Evolutionary conservation across 345 rosid genomes (phyloP), one percentile per base, ranked within the genome.

Genomic region (Salix exigua): DNA sequence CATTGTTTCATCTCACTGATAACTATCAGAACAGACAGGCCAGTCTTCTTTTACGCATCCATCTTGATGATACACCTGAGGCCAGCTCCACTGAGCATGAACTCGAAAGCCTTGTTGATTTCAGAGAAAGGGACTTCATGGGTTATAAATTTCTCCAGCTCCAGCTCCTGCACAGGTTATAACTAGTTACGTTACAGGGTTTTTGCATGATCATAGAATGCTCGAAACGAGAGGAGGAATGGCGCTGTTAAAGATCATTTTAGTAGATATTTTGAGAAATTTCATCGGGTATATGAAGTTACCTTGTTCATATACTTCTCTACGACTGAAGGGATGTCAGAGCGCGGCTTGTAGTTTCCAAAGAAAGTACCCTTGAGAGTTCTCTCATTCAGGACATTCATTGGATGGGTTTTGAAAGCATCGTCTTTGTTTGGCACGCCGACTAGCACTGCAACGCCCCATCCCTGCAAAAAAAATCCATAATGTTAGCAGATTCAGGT

Each of bases 381-480:
- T 77, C 87, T 91, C 82, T 88, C 94, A 62, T 89, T 88, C 72
- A 89, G 84, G 0, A 89, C 11, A 53, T 88, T 91, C 83, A 89
- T 68, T 0, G 90, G 93, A 76, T 86, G 87, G 51, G 91, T 87
- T 83, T 89, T 88, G 84, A 89, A 89, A 0, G 84, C 81, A 38
- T 81, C 93, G 53, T 89, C 93, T 83, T 88, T 91, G 82, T 77
- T 87, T 11, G 93, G 93, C 48, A 88, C 88, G n/a, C 91, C 93
- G 1, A 88, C 91, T 37, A 89, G 85, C 5, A 90, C 94, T 25
- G 91, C 92, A 70, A 90, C 94, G 80, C 94, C 94, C 94, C 91
- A 90, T 5, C 94, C 94, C 89, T 90, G 84, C 78, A 61, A 72
- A 73, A 25, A 25, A 26, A 65, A 37, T 14, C 44, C 60, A 50